phyloP scores from a whole-genome alignment of 305 asterid genomes.

The Solanum hybrid region DNA sequence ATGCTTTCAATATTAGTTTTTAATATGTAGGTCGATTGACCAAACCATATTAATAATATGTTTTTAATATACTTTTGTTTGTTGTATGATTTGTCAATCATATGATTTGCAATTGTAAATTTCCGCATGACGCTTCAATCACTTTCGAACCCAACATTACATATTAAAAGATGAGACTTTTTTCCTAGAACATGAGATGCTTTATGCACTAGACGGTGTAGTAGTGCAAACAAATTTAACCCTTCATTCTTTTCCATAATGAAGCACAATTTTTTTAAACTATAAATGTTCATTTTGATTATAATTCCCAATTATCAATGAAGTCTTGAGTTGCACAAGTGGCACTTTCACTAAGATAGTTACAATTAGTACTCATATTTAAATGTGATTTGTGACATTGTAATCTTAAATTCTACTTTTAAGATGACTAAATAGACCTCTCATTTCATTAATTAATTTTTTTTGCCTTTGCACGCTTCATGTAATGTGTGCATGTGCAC shows the following conservation, averaged over 20 bases:
- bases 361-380: not conserved
- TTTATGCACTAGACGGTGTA: not conserved
- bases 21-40: too few species aligned
- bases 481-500: conserved; percentile 41
- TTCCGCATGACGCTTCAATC: too few species aligned
- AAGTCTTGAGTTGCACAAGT: not conserved
- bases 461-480: not conserved
- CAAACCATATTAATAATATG: too few species aligned
- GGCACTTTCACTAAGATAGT: not conserved
- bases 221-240: not conserved
- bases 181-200: not conserved
- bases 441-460: conserved; percentile 7
- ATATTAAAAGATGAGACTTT: not conserved
- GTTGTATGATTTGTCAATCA: too few species aligned
- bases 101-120: too few species aligned
- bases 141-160: not conserved
- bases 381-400: conserved; percentile 24
- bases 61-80: too few species aligned
- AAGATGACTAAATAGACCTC: conserved; percentile 39
- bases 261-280: not conserved
- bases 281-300: not conserved
- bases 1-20: too few species aligned
- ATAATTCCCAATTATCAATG: not conserved
- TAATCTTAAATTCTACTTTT: conserved; percentile 24
- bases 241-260: not conserved